These are phyloP conservation scores for Mycoemilia scoparia DNA, from an alignment of 192 early-diverging fungal genomes.

Conservation along the genomic window DNA sequence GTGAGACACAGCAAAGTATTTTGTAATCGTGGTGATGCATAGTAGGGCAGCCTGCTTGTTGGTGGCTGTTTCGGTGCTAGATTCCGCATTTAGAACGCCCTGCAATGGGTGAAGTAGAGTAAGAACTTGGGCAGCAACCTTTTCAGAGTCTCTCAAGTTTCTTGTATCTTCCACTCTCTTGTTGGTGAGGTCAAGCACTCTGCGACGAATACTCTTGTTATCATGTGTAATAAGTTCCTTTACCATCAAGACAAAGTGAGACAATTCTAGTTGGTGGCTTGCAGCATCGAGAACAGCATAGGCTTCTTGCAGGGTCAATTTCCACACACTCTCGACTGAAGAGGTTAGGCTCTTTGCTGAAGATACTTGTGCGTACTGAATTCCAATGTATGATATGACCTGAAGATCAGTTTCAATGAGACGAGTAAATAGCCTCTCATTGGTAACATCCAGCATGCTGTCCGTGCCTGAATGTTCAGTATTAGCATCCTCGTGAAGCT, in stretches of 20 bases:
- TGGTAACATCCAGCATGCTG: constrained; percentile 4
- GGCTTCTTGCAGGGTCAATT: constrained; percentile 30
- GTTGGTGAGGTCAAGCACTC: constrained; percentile 58
- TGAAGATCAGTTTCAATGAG: constrained; percentile 7
- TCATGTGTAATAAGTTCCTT: constrained; percentile 36
- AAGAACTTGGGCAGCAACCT: constrained; percentile 7
- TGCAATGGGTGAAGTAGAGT: constrained; percentile 5
- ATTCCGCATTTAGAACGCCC: not conserved
- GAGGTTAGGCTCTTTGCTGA: constrained; percentile 4
- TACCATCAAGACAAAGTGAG: constrained; percentile 56
- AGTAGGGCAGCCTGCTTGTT: constrained; percentile 63
- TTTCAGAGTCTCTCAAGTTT: constrained; percentile 13
- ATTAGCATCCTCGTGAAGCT: constrained; percentile 2
- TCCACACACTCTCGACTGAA: constrained; percentile 12
- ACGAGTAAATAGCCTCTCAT: constrained; percentile 3
- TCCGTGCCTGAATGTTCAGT: too few species aligned
- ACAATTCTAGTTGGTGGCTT: constrained; percentile 54
- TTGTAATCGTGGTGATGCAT: constrained; percentile 58
- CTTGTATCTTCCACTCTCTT: constrained; percentile 31
- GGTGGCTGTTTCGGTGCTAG: constrained; percentile 15
- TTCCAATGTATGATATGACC: constrained; percentile 7
- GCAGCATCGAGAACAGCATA: constrained; percentile 58
- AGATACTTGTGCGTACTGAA: constrained; percentile 4
- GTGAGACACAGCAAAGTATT: constrained; percentile 38
- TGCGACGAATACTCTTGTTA: constrained; percentile 46